Percentiles rank a stretch among this genome's conserved stretches.
phyloP scores from a whole-genome alignment of 768 basidiomycete genomes.

The Trametes meyenii region DNA sequence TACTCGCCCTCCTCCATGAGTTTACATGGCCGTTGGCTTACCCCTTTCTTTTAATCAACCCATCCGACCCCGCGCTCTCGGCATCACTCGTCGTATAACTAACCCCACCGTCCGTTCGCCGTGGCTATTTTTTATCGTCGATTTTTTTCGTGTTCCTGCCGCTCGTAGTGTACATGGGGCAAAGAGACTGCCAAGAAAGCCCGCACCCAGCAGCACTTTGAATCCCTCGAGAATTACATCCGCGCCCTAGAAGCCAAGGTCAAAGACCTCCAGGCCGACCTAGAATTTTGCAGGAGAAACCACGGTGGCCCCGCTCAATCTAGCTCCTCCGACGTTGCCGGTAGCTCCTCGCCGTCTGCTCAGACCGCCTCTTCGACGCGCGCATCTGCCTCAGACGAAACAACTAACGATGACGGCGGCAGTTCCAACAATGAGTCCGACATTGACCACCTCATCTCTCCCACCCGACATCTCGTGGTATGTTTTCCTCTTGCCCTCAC shows the following conservation, averaged over 20 bases:
- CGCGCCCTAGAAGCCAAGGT: slow-evolving; percentile 31
- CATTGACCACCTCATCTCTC: slow-evolving; percentile 31
- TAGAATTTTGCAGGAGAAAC: slow-evolving; percentile 17
- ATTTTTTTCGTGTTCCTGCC: neutral
- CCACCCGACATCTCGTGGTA: slow-evolving; percentile 28
- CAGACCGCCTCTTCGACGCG: slow-evolving; percentile 11
- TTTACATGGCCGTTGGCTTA: neutral
- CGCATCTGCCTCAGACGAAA: slow-evolving; percentile 13
- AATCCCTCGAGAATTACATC: slow-evolving; percentile 34
- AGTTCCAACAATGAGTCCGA: slow-evolving; percentile 30
- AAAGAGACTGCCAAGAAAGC: slow-evolving; percentile 38
- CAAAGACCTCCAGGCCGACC: slow-evolving; percentile 32
- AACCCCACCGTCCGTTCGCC: neutral
- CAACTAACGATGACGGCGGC: slow-evolving; percentile 19
- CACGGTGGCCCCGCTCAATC: slow-evolving; percentile 13
- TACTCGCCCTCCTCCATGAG: too few relatives aligned
- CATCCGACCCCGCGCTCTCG: too few relatives aligned
- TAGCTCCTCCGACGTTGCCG: slow-evolving; percentile 18
- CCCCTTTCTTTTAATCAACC: too few relatives aligned
- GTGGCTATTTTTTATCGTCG: neutral
- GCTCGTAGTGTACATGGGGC: slow-evolving; percentile 37
- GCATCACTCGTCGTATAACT: too few relatives aligned
- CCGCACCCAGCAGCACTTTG: slow-evolving; percentile 38
- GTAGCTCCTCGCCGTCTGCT: slow-evolving; percentile 17
- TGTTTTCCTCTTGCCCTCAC: neutral